Evolutionary conservation across 805 yeast species (phyloP).

Genomic region (Naumovozyma castellii): DNA sequence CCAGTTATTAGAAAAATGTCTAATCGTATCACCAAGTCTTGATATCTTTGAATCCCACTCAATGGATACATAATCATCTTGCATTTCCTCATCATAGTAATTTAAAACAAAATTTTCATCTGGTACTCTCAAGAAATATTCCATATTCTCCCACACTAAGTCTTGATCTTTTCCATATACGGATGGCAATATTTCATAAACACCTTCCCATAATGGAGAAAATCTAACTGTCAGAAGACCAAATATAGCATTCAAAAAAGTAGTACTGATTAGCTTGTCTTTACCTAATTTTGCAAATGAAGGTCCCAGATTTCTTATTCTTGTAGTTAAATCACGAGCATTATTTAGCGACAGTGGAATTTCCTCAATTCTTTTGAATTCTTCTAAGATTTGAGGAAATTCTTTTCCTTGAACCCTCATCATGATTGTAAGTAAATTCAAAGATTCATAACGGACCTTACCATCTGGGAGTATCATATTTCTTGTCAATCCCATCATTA

Average conservation of each 20-base stretch:
- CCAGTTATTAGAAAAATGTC: conserved; percentile 22
- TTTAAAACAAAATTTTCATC: conserved; percentile 13
- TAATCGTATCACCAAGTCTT: conserved; percentile 36
- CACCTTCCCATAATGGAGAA: conserved; percentile 80
- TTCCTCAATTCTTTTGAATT: conserved; percentile 54
- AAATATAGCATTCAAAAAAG: conserved; percentile 39
- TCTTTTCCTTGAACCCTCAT: conserved; percentile 18
- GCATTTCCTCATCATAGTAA: conserved; percentile 12
- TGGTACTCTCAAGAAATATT: conserved; percentile 26
- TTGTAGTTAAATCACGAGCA: conserved; percentile 64
- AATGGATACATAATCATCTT: conserved; percentile 4
- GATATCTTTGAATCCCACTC: conserved; percentile 39
- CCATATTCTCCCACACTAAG: conserved; percentile 48
- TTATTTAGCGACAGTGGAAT: conserved; percentile 59
- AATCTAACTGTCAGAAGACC: conserved; percentile 70
- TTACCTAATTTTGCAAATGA: conserved; percentile 31
- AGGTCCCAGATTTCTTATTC: conserved; percentile 51
- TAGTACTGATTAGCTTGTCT: conserved; percentile 10
- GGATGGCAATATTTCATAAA: conserved; percentile 47
- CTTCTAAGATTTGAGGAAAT: conserved; percentile 36
- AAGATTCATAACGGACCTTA: conserved; percentile 40
- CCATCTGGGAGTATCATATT: conserved; percentile 44
- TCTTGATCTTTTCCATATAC: conserved; percentile 35
- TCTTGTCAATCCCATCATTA: conserved; percentile 12
- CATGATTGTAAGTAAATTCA: conserved; percentile 36